phyloP scores from a whole-genome alignment of 1,284 basidiomycete genomes.

The Austroboletus rostrupii region DNA sequence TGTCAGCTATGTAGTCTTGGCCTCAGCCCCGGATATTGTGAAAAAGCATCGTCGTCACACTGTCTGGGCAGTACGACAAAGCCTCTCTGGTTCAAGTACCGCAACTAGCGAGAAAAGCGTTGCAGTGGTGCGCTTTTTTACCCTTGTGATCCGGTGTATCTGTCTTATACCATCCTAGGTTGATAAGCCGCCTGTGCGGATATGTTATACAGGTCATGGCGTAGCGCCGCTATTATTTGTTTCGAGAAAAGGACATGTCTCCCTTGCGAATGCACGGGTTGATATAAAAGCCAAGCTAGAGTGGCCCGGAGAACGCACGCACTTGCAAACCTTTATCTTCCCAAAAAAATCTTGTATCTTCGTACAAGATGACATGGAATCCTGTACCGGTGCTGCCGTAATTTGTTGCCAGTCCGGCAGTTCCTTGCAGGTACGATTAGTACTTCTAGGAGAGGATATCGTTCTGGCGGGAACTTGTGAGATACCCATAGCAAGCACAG shows the following conservation, averaged over 20 bases:
- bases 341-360: slow-evolving; percentile 42
- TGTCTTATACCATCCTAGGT: slow-evolving; percentile 35
- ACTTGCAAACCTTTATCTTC: slow-evolving; percentile 47
- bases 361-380: slow-evolving; percentile 25
- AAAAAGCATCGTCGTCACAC: slow-evolving; percentile 42
- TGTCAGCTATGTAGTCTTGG: slow-evolving; percentile 54
- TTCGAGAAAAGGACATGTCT: slow-evolving; percentile 44
- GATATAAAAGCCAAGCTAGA: slow-evolving; percentile 35
- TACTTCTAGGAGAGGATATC: slow-evolving; percentile 20
- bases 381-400: slow-evolving; percentile 10
- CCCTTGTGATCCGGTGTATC: slow-evolving; percentile 6
- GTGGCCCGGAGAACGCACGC: slow-evolving; percentile 25
- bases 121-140: slow-evolving; percentile 39
- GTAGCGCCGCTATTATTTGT: slow-evolving; percentile 42
- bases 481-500: slow-evolving; percentile 15
- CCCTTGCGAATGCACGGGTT: slow-evolving; percentile 43
- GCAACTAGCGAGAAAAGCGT: slow-evolving; percentile 39
- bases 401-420: slow-evolving; percentile 17
- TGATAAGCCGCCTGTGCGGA: slow-evolving; percentile 40
- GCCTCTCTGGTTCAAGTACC: slow-evolving; percentile 38
- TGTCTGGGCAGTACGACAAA: slow-evolving; percentile 62
- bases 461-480: slow-evolving; percentile 18
- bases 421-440: slow-evolving; percentile 21
- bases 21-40: slow-evolving; percentile 43
- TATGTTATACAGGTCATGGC: slow-evolving; percentile 44